Percentiles rank a stretch among this genome's conserved stretches.
phyloP scores from a whole-genome alignment of 2,329 filamentous ascomycete genomes.

The Fusarium dlaminii region DNA sequence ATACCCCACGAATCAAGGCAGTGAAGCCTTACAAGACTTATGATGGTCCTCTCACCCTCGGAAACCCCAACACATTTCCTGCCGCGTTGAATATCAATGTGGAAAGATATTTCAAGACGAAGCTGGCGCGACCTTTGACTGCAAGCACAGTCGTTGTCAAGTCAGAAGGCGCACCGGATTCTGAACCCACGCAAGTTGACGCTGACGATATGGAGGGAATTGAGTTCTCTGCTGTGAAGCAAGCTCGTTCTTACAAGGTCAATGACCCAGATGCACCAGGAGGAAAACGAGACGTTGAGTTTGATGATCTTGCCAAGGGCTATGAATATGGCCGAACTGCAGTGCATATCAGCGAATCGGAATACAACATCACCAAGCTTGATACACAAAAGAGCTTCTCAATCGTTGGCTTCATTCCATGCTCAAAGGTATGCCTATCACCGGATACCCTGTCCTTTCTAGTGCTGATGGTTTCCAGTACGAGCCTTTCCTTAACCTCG shows the following conservation, averaged over 20 bases:
- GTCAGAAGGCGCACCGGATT: conserved; percentile 56
- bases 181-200: conserved; percentile 63
- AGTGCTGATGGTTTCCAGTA: conserved; percentile 61
- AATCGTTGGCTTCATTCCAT: conserved; percentile 86
- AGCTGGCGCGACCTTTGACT: conserved; percentile 76
- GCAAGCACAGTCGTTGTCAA: conserved; percentile 79
- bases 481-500: conserved; percentile 86
- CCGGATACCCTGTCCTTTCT: background rate
- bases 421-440: conserved; percentile 65
- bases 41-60: conserved; percentile 81
- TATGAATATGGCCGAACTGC: conserved; percentile 94
- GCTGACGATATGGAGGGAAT: conserved; percentile 60
- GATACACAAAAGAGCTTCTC: conserved; percentile 80
- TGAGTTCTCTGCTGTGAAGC: conserved; percentile 76
- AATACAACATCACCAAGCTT: conserved; percentile 88
- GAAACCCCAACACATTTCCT: conserved; percentile 77
- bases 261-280: conserved; percentile 78
- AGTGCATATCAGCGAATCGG: conserved; percentile 86
- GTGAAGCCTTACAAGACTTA: conserved; percentile 81
- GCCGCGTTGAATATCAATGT: conserved; percentile 84
- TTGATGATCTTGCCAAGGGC: conserved; percentile 88
- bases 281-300: conserved; percentile 82
- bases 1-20: conserved; percentile 78
- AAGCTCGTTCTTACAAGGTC: conserved; percentile 82
- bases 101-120: conserved; percentile 89